Conservation (phyloP, 441 rosid species). For the Populus trichocarpa region DNA sequence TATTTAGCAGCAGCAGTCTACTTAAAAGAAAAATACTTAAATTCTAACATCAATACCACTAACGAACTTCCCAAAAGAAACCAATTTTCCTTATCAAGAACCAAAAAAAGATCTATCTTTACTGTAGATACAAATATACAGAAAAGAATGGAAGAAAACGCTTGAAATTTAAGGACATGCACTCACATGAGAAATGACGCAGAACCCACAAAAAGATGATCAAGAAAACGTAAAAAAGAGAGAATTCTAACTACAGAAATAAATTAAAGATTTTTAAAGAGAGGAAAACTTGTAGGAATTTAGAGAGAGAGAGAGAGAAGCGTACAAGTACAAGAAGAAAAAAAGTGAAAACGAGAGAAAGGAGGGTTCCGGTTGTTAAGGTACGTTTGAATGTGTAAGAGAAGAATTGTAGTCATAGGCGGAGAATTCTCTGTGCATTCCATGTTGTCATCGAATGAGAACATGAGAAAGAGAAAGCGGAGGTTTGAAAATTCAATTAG, state of each 20-base stretch:
- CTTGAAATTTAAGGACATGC: not conserved
- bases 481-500: not conserved
- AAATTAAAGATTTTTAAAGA: not conserved
- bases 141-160: not conserved
- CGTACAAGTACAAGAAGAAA: not conserved
- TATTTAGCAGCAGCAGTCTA: not conserved
- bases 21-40: not conserved
- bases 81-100: not conserved
- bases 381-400: not conserved
- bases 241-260: not conserved
- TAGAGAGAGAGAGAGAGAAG: not conserved
- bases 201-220: not conserved
- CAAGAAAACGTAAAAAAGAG: not conserved
- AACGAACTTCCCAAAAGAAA: not conserved
- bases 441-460: not conserved
- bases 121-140: not conserved
- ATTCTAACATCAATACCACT: not conserved
- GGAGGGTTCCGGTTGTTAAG: not conserved
- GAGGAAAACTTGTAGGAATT: not conserved
- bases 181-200: not conserved
- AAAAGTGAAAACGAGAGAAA: not conserved
- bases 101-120: not conserved
- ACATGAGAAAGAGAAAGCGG: not conserved
- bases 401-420: not conserved
- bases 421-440: not conserved